These are phyloP conservation scores for Aspergillus fumigatiaffinis DNA, from an alignment of 2,329 filamentous ascomycete genomes.

Conservation along the genomic window DNA sequence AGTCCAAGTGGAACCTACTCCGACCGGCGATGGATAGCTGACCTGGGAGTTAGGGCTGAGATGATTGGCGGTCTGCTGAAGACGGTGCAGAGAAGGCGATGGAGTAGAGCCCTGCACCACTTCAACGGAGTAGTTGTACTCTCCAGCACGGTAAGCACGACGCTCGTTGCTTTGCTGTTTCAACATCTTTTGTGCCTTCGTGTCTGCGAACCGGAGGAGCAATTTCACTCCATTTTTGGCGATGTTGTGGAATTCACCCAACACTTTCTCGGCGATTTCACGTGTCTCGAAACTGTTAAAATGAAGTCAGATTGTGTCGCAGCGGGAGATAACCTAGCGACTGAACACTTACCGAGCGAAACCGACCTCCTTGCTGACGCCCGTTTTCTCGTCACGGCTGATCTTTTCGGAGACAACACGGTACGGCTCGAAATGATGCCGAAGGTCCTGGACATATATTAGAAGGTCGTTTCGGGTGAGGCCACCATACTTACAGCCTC, in stretches of 20 bases:
- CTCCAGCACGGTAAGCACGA: constrained; percentile 90
- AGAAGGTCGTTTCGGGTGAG: background rate
- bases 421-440: constrained; percentile 55
- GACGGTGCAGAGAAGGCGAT: constrained; percentile 40
- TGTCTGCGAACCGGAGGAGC: constrained; percentile 96
- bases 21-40: constrained; percentile 42
- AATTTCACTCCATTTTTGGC: constrained; percentile 77
- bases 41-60: constrained; percentile 41
- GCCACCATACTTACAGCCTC: constrained; percentile 64
- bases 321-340: constrained; percentile 1
- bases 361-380: constrained; percentile 92
- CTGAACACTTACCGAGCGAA: constrained; percentile 72
- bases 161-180: constrained; percentile 95
- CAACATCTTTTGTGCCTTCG: constrained; percentile 90
- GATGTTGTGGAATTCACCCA: constrained; percentile 80
- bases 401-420: constrained; percentile 90
- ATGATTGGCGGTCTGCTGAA: constrained; percentile 38
- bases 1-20: constrained; percentile 41
- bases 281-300: constrained; percentile 74
- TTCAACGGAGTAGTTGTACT: constrained; percentile 67
- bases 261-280: constrained; percentile 84
- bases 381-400: constrained; percentile 77
- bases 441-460: constrained; percentile 55
- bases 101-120: constrained; percentile 43
- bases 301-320: constrained; percentile 7